Conservation (phyloP, 768 basidiomycete genomes). For the Pisolithus orientalis region DNA sequence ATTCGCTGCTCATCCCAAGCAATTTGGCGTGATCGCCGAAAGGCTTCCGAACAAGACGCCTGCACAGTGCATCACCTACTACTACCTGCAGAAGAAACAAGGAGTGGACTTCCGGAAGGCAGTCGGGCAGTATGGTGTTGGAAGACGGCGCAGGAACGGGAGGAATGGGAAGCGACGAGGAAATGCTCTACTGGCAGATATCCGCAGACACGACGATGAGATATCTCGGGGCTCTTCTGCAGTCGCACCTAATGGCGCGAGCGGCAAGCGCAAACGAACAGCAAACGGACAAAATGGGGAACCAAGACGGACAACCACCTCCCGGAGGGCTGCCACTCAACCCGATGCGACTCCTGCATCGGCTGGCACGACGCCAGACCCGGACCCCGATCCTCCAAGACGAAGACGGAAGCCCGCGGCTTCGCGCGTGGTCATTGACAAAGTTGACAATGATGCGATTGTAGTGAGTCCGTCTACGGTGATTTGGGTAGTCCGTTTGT, state of each 20-base stretch:
- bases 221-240: slow-evolving; percentile 22
- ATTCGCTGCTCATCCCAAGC: slow-evolving; percentile 84
- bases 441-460: slow-evolving; percentile 25
- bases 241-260: slow-evolving; percentile 17
- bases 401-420: slow-evolving; percentile 34
- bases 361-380: slow-evolving; percentile 50
- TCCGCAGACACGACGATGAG: slow-evolving; percentile 64
- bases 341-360: slow-evolving; percentile 44
- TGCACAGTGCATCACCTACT: slow-evolving; percentile 86
- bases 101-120: slow-evolving; percentile 80
- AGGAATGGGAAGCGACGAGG: slow-evolving; percentile 66
- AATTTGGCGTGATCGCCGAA: slow-evolving; percentile 89
- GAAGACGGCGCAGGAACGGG: slow-evolving; percentile 55
- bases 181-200: slow-evolving; percentile 75
- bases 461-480: slow-evolving; percentile 20
- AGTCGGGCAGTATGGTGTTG: slow-evolving; percentile 57
- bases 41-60: slow-evolving; percentile 79
- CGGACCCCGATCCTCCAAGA: slow-evolving; percentile 54
- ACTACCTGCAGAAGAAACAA: slow-evolving; percentile 92
- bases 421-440: slow-evolving; percentile 27
- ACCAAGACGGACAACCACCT: slow-evolving; percentile 26
- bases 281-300: slow-evolving; percentile 27
- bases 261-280: slow-evolving; percentile 37
- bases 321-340: slow-evolving; percentile 38
- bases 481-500: slow-evolving; percentile 14